Base-by-base conservation (phyloP, 352 stramenopile genomes). In the Phytopythium sindhum region DNA sequence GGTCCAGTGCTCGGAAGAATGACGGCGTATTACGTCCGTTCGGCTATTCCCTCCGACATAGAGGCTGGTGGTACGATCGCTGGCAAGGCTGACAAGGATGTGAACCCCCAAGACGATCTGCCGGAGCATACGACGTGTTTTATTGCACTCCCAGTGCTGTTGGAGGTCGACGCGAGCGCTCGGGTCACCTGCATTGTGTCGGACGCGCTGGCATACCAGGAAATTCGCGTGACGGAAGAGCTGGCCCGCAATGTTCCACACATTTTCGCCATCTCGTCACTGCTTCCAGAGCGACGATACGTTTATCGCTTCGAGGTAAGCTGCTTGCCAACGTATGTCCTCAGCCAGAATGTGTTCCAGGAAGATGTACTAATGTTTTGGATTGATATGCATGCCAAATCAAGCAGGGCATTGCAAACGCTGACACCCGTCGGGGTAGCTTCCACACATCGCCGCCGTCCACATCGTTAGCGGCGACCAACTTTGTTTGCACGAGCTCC, bases 271-370 rank as follows among this genome's bases (percentile, higher is more conserved):
- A 74, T 90, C 31, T 17, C 68, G 9, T 72, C 63, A 0, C 66
- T 94, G 12, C 37, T 61, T 7, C 80, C 80, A n/a, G 70, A 90
- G 41, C 67, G 80, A 24, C 69, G 85, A 60, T 94, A 89, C 33
- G 61, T 89, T 0, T 91, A 89, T 39, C 78, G 69, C 17, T 92
- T 94, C 54, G 83, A 89, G 63, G 78, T 84, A 39, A 10, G 60
- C 65, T 23, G 28, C 14, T 2, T 19, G 51, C 31, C 4, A 35
- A 8, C 31, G 31, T 35, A 35, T 35, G 31, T n/a, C n/a, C n/a
- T n/a, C n/a, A n/a, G n/a, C n/a, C n/a, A n/a, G n/a, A n/a, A n/a
- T n/a, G n/a, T n/a, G n/a, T n/a, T n/a, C n/a, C n/a, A n/a, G n/a
- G n/a, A n/a, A 5, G 10, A n/a, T 35, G 6, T n/a, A 9, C 50